Evolutionary conservation across 1,284 basidiomycete species (phyloP), one percentile per base, ranked within the genome.

Genomic region (Papiliotrema laurentii): DNA sequence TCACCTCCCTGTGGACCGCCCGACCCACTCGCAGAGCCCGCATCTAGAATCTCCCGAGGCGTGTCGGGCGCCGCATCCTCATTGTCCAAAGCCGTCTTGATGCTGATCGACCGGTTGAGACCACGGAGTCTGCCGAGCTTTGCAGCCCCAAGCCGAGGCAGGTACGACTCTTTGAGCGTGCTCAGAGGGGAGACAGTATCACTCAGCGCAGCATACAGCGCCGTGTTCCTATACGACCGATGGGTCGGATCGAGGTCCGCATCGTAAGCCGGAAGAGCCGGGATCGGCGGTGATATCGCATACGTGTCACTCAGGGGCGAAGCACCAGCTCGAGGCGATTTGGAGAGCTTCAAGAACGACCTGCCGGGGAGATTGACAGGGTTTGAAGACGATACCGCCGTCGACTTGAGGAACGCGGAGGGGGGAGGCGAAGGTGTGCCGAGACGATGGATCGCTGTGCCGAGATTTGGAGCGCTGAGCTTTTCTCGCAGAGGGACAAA

Each of bases 11-110:
- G 18, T 6, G 35, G 26, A 5, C 21, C 21, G 19, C 21, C 47
- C 4, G 27, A 31, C 19, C n/a, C 18, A 9, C 16, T 41, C 19
- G 16, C 30, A n/a, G 19, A 9, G 36, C 40, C 43, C 16, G 38
- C 50, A 33, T 50, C 49, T 10, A 50, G 33, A 11, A 50, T 50
- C 26, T 44, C 43, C 10, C 49, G 37, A 6, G 37, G 31, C 13
- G 41, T 50, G n/a, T 24, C 14, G 13, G 48, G 48, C 18, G 42
- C 28, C 13, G 22, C 35, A 3, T 19, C 30, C 28, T 34, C 31
- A 21, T 25, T 33, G 22, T 33, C 35, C 34, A 37, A 9, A 4
- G 44, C 26, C 40, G 48, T 44, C 24, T 37, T 45, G 26, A 44
- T 25, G 31, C 48, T 50, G 4, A 39, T 35, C 19, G 48, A 44